Evolutionary conservation across 768 basidiomycete genomes (phyloP).

Genomic region (Termitomyces sp.): DNA sequence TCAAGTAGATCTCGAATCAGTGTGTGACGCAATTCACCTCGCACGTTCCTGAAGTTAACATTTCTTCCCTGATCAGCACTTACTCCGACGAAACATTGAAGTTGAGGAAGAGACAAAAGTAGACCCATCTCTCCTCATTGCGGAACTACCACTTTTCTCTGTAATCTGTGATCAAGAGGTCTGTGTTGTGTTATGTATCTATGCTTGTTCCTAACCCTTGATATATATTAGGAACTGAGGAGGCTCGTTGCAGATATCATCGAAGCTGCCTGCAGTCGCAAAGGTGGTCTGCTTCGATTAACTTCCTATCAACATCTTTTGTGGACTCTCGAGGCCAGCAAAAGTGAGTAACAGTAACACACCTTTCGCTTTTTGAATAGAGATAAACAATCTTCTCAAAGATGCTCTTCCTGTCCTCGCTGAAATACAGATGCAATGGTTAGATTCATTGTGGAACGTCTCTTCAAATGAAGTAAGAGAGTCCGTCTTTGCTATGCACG

Average conservation of each 20-base stretch:
- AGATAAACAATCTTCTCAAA: conserved; percentile 12
- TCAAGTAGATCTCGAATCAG: conserved; percentile 17
- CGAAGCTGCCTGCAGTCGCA: conserved; percentile 26
- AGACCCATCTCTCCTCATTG: conserved; percentile 21
- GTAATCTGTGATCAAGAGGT: conserved; percentile 1
- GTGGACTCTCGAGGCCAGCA: conserved; percentile 38
- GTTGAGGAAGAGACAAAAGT: conserved; percentile 9
- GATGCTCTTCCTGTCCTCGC: conserved; percentile 25
- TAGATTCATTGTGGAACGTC: conserved; percentile 43
- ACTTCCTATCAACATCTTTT: conserved; percentile 51
- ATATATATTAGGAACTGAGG: background rate
- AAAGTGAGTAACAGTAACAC: conserved; percentile 32
- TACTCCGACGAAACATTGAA: conserved; percentile 1
- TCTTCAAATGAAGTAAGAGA: conserved; percentile 18
- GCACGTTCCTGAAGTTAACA: background rate
- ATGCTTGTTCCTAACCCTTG: background rate
- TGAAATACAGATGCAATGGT: conserved; percentile 40
- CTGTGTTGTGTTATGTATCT: background rate
- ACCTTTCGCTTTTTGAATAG: background rate
- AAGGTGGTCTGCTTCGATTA: conserved; percentile 33
- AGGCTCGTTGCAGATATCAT: conserved; percentile 27
- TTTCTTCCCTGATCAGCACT: background rate
- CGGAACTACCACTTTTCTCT: conserved; percentile 30
- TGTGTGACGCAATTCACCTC: conserved; percentile 5
- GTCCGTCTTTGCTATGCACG: background rate